phyloP scores from a whole-genome alignment of 1,284 basidiomycete genomes.

The Sutorius eximius region DNA sequence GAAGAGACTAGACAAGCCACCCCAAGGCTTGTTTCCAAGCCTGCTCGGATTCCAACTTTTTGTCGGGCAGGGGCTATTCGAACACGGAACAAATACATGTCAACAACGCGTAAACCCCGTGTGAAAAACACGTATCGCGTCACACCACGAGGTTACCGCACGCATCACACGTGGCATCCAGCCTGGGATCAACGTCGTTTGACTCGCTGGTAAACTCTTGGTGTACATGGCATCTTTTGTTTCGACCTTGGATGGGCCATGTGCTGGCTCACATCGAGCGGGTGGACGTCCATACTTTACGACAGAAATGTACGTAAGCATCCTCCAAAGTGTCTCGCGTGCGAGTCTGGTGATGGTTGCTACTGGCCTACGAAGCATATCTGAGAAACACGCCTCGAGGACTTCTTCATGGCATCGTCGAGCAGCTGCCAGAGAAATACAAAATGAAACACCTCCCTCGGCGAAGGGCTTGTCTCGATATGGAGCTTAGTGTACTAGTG shows the following conservation, averaged over 20 bases:
- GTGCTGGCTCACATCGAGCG: no score
- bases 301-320: not conserved
- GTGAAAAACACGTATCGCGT: constrained; percentile 28
- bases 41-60: not conserved
- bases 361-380: not conserved
- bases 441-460: not conserved
- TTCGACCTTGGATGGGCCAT: no score
- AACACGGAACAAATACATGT: constrained; percentile 34
- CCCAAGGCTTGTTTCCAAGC: not conserved
- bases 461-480: not conserved
- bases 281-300: not conserved
- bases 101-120: constrained; percentile 38
- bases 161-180: constrained; percentile 11
- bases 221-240: no score
- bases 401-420: not conserved
- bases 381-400: not conserved
- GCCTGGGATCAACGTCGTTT: no score
- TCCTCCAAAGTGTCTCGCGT: not conserved
- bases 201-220: no score
- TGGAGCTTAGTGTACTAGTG: not conserved
- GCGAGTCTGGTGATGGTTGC: not conserved
- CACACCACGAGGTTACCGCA: constrained; percentile 15
- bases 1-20: not conserved
- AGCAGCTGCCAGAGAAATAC: not conserved
- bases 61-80: constrained; percentile 12